A percentile compares a stretch with the other conserved stretches of the same genome.
These are phyloP conservation scores for Penicillium coprophilum DNA, from an alignment of 495 filamentous ascomycete genomes.

Conservation along the genomic window DNA sequence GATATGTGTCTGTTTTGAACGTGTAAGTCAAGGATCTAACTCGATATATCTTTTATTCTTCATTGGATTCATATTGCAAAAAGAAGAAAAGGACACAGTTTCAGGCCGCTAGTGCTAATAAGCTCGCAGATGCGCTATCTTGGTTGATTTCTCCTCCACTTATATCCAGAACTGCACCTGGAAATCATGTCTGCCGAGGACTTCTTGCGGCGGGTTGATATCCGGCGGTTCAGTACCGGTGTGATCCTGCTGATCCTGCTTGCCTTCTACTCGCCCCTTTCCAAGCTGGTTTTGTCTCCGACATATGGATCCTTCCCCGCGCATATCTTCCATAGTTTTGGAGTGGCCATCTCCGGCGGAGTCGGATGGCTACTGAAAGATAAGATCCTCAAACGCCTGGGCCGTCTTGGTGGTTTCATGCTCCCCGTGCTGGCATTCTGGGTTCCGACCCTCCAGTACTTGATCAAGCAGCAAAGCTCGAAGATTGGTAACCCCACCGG, in stretches of 20 bases:
- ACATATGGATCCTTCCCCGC: conserved; percentile 82
- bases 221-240: conserved; percentile 32
- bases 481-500: conserved; percentile 65
- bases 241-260: conserved; percentile 60
- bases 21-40: conserved; percentile 22
- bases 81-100: conserved; percentile 10
- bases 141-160: conserved; percentile 1
- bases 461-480: conserved; percentile 62
- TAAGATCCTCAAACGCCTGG: conserved; percentile 44
- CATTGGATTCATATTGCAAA: neutral
- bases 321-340: conserved; percentile 65
- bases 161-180: conserved; percentile 16
- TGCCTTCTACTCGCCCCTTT: conserved; percentile 73
- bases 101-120: conserved; percentile 10
- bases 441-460: conserved; percentile 69
- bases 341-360: conserved; percentile 61
- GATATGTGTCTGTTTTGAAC: conserved; percentile 20
- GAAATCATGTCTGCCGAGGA: conserved; percentile 30
- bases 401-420: conserved; percentile 45
- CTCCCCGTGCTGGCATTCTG: conserved; percentile 70
- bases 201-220: conserved; percentile 31
- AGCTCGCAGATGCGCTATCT: conserved; percentile 15
- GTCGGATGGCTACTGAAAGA: conserved; percentile 60
- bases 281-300: conserved; percentile 72
- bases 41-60: neutral